These are phyloP conservation scores for Pulveroboletus ravenelii DNA, from an alignment of 768 basidiomycete genomes.

Conservation along the genomic window DNA sequence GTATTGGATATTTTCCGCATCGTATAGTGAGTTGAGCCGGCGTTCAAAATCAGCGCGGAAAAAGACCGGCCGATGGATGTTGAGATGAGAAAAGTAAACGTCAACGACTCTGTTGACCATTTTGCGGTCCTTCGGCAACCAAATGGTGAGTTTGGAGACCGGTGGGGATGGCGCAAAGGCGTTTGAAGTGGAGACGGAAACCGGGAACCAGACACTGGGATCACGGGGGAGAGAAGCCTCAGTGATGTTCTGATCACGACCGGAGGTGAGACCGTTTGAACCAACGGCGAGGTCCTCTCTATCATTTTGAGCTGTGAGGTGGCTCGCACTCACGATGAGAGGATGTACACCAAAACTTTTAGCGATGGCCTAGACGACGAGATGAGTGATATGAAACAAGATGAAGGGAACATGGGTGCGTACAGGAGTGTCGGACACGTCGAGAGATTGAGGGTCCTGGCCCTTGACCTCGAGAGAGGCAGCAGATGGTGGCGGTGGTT, in stretches of 20 bases:
- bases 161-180: slow-evolving; percentile 16
- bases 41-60: slow-evolving; percentile 63
- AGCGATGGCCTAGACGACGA: slow-evolving; percentile 50
- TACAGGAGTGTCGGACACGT: slow-evolving; percentile 69
- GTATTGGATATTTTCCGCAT: slow-evolving; percentile 44
- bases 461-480: slow-evolving; percentile 51
- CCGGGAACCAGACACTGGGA: slow-evolving; percentile 53
- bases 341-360: slow-evolving; percentile 76
- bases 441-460: slow-evolving; percentile 73
- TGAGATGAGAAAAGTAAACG: slow-evolving; percentile 73
- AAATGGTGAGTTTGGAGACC: slow-evolving; percentile 40
- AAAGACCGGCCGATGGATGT: slow-evolving; percentile 76
- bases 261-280: slow-evolving; percentile 63
- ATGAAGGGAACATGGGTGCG: neutral
- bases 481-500: neutral
- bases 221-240: slow-evolving; percentile 59
- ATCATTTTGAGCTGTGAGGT: slow-evolving; percentile 47
- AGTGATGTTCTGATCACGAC: slow-evolving; percentile 57
- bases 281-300: slow-evolving; percentile 77
- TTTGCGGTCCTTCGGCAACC: slow-evolving; percentile 73
- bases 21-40: slow-evolving; percentile 62
- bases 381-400: slow-evolving; percentile 1
- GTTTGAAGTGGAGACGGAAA: slow-evolving; percentile 49
- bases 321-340: slow-evolving; percentile 62
- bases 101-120: slow-evolving; percentile 60